These are phyloP conservation scores for Ustilago hordei DNA, from an alignment of 1,284 basidiomycete species.

Conservation along the genomic window DNA sequence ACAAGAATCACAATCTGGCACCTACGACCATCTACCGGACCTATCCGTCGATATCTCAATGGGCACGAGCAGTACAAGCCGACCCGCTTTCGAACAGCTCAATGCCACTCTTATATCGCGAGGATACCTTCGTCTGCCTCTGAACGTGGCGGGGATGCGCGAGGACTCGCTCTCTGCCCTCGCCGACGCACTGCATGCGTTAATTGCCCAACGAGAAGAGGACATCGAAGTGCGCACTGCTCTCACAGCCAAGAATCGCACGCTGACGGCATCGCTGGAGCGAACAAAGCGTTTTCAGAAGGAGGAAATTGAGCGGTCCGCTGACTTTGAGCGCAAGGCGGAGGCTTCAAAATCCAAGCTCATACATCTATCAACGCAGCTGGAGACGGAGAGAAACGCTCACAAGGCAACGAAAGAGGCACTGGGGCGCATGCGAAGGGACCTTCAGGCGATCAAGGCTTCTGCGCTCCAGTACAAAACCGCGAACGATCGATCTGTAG, in stretches of 20 bases:
- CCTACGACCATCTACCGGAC: slow-evolving; percentile 43
- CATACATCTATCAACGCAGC: slow-evolving; percentile 21
- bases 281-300: slow-evolving; percentile 43
- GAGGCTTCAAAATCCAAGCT: slow-evolving; percentile 50
- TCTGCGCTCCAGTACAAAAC: slow-evolving; percentile 51
- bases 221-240: slow-evolving; percentile 56
- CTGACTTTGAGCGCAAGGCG: slow-evolving; percentile 47
- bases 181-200: slow-evolving; percentile 50
- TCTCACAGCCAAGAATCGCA: slow-evolving; percentile 50
- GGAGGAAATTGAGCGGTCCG: slow-evolving; percentile 42
- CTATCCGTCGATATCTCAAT: slow-evolving; percentile 36
- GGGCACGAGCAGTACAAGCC: slow-evolving; percentile 6
- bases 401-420: slow-evolving; percentile 57
- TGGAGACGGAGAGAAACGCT: slow-evolving; percentile 36
- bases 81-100: slow-evolving; percentile 56
- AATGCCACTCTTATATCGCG: slow-evolving; percentile 52
- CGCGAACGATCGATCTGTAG: slow-evolving; percentile 44
- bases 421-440: slow-evolving; percentile 38
- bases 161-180: slow-evolving; percentile 29
- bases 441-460: slow-evolving; percentile 48
- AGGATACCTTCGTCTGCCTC: slow-evolving; percentile 47
- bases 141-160: slow-evolving; percentile 40
- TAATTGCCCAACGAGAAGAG: slow-evolving; percentile 57
- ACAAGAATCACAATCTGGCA: slow-evolving; percentile 11
- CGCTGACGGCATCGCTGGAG: slow-evolving; percentile 43